phyloP scores from a whole-genome alignment of 1,139 yeast species.

The Candida neerlandica region DNA sequence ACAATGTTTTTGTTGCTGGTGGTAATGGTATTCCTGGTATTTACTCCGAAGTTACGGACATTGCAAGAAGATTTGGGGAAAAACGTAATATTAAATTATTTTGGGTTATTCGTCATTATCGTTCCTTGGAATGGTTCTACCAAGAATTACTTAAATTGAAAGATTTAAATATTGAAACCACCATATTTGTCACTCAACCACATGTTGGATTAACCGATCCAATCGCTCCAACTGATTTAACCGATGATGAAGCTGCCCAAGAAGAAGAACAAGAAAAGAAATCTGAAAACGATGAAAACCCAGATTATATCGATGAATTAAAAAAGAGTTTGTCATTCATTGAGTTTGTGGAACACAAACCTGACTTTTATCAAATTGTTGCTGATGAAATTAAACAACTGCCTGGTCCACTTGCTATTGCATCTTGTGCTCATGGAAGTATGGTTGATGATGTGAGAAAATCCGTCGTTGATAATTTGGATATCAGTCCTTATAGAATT shows the following conservation, averaged over 20 bases:
- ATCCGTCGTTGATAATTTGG: slow-evolving; percentile 32
- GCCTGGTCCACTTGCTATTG: slow-evolving; percentile 37
- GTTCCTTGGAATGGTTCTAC: slow-evolving; percentile 54
- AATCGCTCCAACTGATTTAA: slow-evolving; percentile 12
- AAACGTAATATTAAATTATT: slow-evolving; percentile 25
- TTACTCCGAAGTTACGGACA: slow-evolving; percentile 33
- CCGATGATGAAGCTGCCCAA: slow-evolving; percentile 21
- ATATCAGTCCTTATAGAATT: slow-evolving; percentile 31
- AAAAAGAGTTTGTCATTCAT: slow-evolving; percentile 25
- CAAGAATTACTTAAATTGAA: slow-evolving; percentile 40
- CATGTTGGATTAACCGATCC: slow-evolving; percentile 17
- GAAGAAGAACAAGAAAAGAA: slow-evolving; percentile 18
- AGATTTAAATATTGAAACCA: slow-evolving; percentile 25
- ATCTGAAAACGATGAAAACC: slow-evolving; percentile 19
- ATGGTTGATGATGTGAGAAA: slow-evolving; percentile 44
- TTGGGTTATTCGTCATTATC: slow-evolving; percentile 43
- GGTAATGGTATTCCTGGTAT: slow-evolving; percentile 75
- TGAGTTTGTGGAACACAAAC: slow-evolving; percentile 43
- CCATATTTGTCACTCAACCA: slow-evolving; percentile 44
- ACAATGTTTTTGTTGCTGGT: slow-evolving; percentile 58
- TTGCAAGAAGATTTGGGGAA: slow-evolving; percentile 21
- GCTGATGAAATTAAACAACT: slow-evolving; percentile 31
- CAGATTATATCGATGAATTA: slow-evolving; percentile 20
- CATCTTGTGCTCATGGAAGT: slow-evolving; percentile 44
- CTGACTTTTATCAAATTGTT: slow-evolving; percentile 40